Percentiles rank a stretch among this genome's conserved stretches.
Conservation (phyloP, 306 rosid species). For the Lithocarpus polystachyus region DNA sequence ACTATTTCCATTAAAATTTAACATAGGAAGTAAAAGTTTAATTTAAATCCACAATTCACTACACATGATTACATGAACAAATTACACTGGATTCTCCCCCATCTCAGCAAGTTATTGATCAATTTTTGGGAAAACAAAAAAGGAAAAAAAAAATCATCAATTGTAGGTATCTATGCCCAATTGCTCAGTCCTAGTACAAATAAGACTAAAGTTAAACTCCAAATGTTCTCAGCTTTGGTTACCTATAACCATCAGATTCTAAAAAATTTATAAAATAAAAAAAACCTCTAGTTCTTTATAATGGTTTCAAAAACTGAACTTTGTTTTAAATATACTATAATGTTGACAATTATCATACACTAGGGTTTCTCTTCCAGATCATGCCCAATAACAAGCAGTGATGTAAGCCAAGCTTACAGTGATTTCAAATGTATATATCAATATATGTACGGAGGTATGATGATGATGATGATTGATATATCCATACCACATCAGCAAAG, state of each 20-base stretch:
- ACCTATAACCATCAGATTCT: background rate
- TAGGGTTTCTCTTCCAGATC: background rate
- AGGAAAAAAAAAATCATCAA: background rate
- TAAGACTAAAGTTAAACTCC: background rate
- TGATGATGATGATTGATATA: background rate
- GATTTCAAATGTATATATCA: background rate
- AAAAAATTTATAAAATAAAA: too few species aligned
- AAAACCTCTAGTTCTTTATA: too few species aligned
- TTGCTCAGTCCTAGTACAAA: background rate
- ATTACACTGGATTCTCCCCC: background rate
- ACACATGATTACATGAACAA: too few species aligned
- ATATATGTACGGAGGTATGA: background rate
- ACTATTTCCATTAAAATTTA: background rate
- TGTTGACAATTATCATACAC: background rate
- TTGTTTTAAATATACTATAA: background rate
- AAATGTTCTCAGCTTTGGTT: background rate
- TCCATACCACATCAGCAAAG: slow-evolving; percentile 89
- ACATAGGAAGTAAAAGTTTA: background rate
- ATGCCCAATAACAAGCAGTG: background rate
- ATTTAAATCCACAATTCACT: background rate
- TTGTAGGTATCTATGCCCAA: background rate
- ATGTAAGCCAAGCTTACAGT: background rate
- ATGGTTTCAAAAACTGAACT: too few species aligned
- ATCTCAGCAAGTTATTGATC: background rate
- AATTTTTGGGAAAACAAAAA: background rate